Evolutionary conservation across 306 rosid genomes (phyloP), one percentile per base, ranked within the genome.

Genomic region (Vicia villosa): DNA sequence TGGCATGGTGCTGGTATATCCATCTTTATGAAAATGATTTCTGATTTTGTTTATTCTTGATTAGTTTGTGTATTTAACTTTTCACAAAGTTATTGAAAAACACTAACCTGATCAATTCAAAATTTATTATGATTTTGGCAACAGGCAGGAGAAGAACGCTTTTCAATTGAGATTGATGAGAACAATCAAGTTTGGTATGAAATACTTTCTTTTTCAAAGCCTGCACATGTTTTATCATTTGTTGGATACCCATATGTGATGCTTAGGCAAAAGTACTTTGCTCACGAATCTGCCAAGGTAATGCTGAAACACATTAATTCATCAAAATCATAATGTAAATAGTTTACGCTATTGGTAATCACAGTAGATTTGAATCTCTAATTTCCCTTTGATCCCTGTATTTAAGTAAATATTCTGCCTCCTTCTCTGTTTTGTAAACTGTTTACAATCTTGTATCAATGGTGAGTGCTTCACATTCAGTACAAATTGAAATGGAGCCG

Each of bases 81-180:
- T 81, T 41, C 13, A 40, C 24, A 63, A 67, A 54, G 43, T 69
- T 38, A 54, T 24, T 51, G 9, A 41, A 63, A 57, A 36, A 8
- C 19, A 10, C 11, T n/a, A 37, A 51, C 17, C 30, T 37, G 10
- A 41, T 54, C n/a, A 26, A 6, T 37, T 57, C 34, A 57, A 37
- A 37, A 60, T 52, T 8, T 60, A 63, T 60, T 50, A 58, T 74
- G n/a, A 11, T 74, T 52, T 45, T 47, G 26, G 63, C 55, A 42
- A 66, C 92, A 93, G 98, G 96, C 96, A 2, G 98, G 97, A 60
- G 98, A 93, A 77, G 98, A 93, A 58, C 84, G 97, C 4, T 93
- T 93, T 83, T 85, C 96, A 34, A 60, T 93, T 12, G 92, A 88
- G 85, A 76, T 93, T 66, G 98, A 93, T 19, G 88, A 80, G 83